Conservation (phyloP, 805 yeast species). For the Metschnikowia cerradonensis region DNA sequence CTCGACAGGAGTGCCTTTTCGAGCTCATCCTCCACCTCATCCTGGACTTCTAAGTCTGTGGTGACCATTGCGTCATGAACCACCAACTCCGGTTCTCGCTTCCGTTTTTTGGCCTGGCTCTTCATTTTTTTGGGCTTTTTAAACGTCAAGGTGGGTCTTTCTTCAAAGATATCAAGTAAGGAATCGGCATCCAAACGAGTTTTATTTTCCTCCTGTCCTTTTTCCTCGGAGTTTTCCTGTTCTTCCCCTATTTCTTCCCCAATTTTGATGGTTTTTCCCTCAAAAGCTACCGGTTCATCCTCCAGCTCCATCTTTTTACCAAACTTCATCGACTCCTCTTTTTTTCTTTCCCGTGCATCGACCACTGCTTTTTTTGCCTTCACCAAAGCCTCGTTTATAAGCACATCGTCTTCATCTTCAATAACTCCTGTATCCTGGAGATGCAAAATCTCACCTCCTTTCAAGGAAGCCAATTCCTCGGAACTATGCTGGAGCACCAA, state of each 20-base stretch:
- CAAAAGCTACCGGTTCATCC: conserved; percentile 9
- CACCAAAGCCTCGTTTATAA: conserved; percentile 38
- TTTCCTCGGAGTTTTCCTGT: no score
- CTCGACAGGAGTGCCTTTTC: conserved; percentile 29
- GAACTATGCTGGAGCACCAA: conserved; percentile 44
- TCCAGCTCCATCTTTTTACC: not conserved
- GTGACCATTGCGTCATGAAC: conserved; percentile 25
- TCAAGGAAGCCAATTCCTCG: conserved; percentile 35
- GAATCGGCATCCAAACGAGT: no score
- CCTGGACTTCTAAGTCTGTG: conserved; percentile 17
- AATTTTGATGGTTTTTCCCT: conserved; percentile 4
- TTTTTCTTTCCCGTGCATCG: no score
- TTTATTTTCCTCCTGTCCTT: no score
- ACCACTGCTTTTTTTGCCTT: conserved; percentile 20
- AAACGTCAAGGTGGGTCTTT: conserved; percentile 19
- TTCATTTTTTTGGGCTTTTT: conserved; percentile 22
- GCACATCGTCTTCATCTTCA: conserved; percentile 27
- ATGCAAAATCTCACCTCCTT: conserved; percentile 50
- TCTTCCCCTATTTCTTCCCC: not conserved
- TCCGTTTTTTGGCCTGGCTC: conserved; percentile 8
- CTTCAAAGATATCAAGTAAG: not conserved
- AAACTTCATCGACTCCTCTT: no score
- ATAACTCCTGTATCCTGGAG: conserved; percentile 47
- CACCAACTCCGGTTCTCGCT: conserved; percentile 23
- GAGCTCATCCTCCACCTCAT: conserved; percentile 30